Evolutionary conservation across 495 filamentous ascomycete genomes (phyloP), one percentile per base, ranked within the genome.

Genomic region (Tuber melanosporum): DNA sequence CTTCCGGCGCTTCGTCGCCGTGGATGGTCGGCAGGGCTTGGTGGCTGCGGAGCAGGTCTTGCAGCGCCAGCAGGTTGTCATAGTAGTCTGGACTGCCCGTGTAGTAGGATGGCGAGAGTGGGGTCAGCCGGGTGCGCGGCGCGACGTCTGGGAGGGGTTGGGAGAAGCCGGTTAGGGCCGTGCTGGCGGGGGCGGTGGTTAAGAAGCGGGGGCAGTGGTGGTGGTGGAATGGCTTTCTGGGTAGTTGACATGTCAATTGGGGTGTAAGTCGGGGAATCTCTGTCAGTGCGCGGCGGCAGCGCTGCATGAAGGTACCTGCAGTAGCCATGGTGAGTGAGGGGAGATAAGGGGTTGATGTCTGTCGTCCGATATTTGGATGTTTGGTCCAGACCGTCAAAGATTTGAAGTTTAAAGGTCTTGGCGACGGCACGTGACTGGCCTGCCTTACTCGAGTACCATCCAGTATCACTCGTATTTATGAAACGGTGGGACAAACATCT

Each of bases 61-160:
- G 89, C 20, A 99, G 87, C 3, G 84, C 83, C 77, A 99, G 88
- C 80, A 92, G 88, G 83, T 92, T 89, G 85, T 99, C 95, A 85
- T 91, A 95, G 87, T 96, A 98, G 49, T 87, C 86, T 4, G 94
- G 92, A 57, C 89, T 91, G 46, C 90, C 91, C 77, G 93, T 94
- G 88, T 98, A 99, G 86, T 98, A 99, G 71, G 94, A 93, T 3
- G 93, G 91, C 12, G 95, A 97, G 0, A 88, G 87, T 26, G 95
- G 95, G 49, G 97, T 86, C 42, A 96, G 86, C 73, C 95, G 92
- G 75, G 92, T 90, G 72, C 69, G 72, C 47, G 46, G 74, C 83
- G 75, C 72, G 49, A 75, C 57, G 44, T 75, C 76, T 39, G 75
- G 70, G 70, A 74, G 76, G 44, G 71, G 71, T 19, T 49, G 42